Base-by-base conservation (phyloP, 2,329 filamentous ascomycete genomes). In the Cordyceps tenuipes region DNA sequence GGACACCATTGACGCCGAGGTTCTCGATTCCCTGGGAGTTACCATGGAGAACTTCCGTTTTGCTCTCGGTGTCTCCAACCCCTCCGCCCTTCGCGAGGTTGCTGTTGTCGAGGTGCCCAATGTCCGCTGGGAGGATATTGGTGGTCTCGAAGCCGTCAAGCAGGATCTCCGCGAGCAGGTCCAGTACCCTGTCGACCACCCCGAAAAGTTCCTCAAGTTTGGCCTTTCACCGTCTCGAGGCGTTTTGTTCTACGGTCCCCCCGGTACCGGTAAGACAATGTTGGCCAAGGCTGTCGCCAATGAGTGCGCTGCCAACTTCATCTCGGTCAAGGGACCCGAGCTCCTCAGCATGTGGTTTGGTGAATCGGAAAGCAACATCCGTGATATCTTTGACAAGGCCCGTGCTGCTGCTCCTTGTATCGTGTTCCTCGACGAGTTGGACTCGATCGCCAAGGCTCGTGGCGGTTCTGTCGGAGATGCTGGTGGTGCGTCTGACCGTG, bases 11-110 rank as follows among this genome's bases (percentile, higher is more conserved):
- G 94, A 99, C 69, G 94, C 94, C 34, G 94, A 99, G 79, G 94
- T 99, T 57, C 85, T 99, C 59, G 94, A 99, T 78, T 97, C 94
- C 50, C 86, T 99, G 51, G 94, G 94, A 74, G 94, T 99, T 53
- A 99, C 94, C 63, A 97, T 97, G 91, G 94, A 99, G 77, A 99
- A 99, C 85, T 99, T 99, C 90, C 90, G 92, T 69, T 99, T 96
- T 70, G 93, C 94, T 63, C 89, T 99, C 55, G 94, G 94, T 69
- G 92, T 97, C 63, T 97, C 92, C 76, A 99, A 99, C 84, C 94
- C 94, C 69, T 97, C 94, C 65, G 94, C 94, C 66, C 91, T 99
- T 60, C 94, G 94, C 76, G 94, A 99, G 78, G 94, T 99, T 70
- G 94, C 94, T 59, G 94, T 99, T 67, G 95, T 99, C 76, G 95